Conservation (phyloP, 192 early-diverging fungal species). For the Pilobolus umbonatus region DNA sequence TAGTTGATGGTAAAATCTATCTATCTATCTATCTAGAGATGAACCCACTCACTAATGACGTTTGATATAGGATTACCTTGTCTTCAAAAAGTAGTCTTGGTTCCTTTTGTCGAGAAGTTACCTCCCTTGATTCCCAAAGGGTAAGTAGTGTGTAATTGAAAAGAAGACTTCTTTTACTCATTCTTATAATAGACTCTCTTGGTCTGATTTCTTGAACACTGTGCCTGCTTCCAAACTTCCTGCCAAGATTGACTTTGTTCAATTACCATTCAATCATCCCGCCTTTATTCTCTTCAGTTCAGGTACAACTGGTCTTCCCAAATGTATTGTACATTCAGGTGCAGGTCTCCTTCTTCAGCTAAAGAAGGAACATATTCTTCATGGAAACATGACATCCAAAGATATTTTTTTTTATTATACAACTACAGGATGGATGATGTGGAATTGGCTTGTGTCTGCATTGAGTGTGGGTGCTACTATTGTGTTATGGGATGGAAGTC, state of each 20-base stretch:
- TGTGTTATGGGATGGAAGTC: slow-evolving; percentile 90
- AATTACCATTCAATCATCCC: slow-evolving; percentile 88
- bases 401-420: slow-evolving; percentile 91
- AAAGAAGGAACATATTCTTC: slow-evolving; percentile 90
- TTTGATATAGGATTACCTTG: slow-evolving; percentile 45
- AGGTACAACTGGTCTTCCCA: slow-evolving; percentile 93
- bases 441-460: slow-evolving; percentile 93
- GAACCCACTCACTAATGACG: background rate
- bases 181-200: slow-evolving; percentile 12
- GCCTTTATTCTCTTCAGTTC: slow-evolving; percentile 89
- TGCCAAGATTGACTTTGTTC: slow-evolving; percentile 63
- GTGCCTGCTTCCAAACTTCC: slow-evolving; percentile 28
- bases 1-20: slow-evolving; percentile 48
- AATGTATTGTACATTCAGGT: slow-evolving; percentile 93
- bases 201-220: slow-evolving; percentile 49
- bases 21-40: no score
- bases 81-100: slow-evolving; percentile 71
- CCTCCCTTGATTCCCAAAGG: no score
- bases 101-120: slow-evolving; percentile 61
- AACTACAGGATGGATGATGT: slow-evolving; percentile 98
- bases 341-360: slow-evolving; percentile 90
- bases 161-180: no score
- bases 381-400: slow-evolving; percentile 65
- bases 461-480: slow-evolving; percentile 76
- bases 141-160: background rate